A percentile compares a stretch with the other conserved stretches of the same genome.
Conservation (phyloP, 2,329 filamentous ascomycete species). For the Zasmidium angulare region DNA sequence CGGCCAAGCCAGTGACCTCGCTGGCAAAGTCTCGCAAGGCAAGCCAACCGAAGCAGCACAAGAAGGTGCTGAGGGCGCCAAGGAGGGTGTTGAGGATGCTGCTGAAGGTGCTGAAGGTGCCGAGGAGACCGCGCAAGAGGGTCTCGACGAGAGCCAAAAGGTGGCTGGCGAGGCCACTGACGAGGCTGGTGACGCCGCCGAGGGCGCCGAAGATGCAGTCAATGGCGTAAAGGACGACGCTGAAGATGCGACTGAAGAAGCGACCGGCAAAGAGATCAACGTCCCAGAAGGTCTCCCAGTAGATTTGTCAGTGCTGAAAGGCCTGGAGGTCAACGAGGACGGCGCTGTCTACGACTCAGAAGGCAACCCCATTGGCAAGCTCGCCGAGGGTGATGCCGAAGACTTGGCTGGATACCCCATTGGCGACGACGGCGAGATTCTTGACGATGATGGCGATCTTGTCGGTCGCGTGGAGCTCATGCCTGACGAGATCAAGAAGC, state of each 20-base stretch:
- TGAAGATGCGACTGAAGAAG: conserved; percentile 30
- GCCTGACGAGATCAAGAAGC: conserved; percentile 46
- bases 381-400: conserved; percentile 54
- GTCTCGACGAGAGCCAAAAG: conserved; percentile 33
- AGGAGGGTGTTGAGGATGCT: conserved; percentile 36
- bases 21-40: conserved; percentile 20
- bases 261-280: conserved; percentile 36
- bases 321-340: conserved; percentile 54
- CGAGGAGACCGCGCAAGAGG: conserved; percentile 33
- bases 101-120: conserved; percentile 33
- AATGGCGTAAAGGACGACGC: conserved; percentile 30
- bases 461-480: conserved; percentile 54
- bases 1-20: conserved; percentile 43
- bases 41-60: conserved; percentile 28
- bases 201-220: conserved; percentile 32
- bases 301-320: conserved; percentile 50
- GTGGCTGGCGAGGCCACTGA: conserved; percentile 32
- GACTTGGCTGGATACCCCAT: conserved; percentile 54
- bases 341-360: conserved; percentile 54
- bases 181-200: conserved; percentile 32
- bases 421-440: conserved; percentile 56
- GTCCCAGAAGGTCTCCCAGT: conserved; percentile 40
- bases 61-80: conserved; percentile 33
- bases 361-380: conserved; percentile 49
- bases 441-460: conserved; percentile 56